phyloP scores from a whole-genome alignment of 768 basidiomycete genomes.

The Nevesoporus exiguus region DNA sequence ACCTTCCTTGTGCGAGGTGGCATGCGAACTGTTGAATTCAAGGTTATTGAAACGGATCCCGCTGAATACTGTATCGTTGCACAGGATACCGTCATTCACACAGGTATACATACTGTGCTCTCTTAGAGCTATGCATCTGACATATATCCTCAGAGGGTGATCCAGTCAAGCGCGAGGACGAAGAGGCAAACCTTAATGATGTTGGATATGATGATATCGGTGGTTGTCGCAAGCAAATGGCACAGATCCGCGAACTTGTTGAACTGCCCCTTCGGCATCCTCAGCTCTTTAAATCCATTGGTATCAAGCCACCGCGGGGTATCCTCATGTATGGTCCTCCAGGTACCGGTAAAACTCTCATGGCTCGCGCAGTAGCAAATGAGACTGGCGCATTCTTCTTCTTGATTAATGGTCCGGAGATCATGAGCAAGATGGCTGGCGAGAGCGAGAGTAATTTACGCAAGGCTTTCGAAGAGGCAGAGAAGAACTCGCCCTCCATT shows the following conservation, averaged over 20 bases:
- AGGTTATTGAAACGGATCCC: conserved; percentile 97
- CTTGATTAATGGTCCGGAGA: conserved; percentile 99
- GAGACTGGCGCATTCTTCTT: conserved; percentile 99
- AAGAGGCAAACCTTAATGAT: conserved; percentile 93
- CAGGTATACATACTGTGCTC: conserved; percentile 41
- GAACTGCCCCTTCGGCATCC: conserved; percentile 98
- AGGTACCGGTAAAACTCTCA: conserved; percentile 98
- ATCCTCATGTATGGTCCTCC: conserved; percentile 98
- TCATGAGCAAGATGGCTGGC: conserved; percentile 99
- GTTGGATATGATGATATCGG: conserved; percentile 99
- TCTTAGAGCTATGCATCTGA: background rate
- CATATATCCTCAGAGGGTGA: conserved; percentile 74
- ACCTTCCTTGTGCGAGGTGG: conserved; percentile 99
- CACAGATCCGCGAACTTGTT: conserved; percentile 98
- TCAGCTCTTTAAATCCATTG: conserved; percentile 99
- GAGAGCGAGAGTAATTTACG: conserved; percentile 96
- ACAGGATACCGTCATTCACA: conserved; percentile 97
- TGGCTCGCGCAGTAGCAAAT: conserved; percentile 99
- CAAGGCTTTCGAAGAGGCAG: conserved; percentile 99
- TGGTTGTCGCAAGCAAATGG: conserved; percentile 99
- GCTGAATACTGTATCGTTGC: conserved; percentile 98
- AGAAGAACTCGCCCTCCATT: conserved; percentile 99
- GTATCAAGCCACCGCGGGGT: conserved; percentile 99
- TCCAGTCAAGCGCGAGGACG: conserved; percentile 97
- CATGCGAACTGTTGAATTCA: conserved; percentile 98